Evolutionary conservation across 2,329 filamentous ascomycete species (phyloP), one percentile per base, ranked within the genome.

Genomic region (Botryotinia narcissicola): DNA sequence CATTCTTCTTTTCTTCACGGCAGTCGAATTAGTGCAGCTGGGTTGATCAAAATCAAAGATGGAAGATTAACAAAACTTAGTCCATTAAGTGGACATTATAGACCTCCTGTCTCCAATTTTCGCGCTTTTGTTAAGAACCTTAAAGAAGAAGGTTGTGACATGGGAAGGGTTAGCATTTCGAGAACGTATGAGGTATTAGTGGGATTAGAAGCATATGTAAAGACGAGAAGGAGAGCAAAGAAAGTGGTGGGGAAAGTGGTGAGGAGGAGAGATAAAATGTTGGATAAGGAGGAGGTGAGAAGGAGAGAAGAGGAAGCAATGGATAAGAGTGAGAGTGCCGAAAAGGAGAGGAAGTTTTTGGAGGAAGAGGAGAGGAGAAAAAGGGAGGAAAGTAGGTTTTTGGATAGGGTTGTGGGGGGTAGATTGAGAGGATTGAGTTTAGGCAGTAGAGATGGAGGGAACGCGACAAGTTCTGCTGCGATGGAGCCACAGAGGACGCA

Each of bases 1-100:
- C 95, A 97, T 82, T 95, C 92, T 20, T 96, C 93, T 0, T 97
- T 98, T 79, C 86, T 97, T 1, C 92, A 95, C 75, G 95, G 94
- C 37, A 88, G 91, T 16, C 89, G 94, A 20, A 94, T 97, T 70
- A 89, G 91, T 0, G 91, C 94, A 0, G 95, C 95, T 6, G 95
- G 95, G 0, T 84, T 95, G 40, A 94, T 97, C 80, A 94, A 93
- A 81, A 91, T 97, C 80, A 93, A 93, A 80, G 86, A 94, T 77
- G 95, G 95, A 1, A 89, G 92, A 44, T 82, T 97, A n/a, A 86
- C 88, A 2, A 91, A 90, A 69, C 85, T 97, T 14, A 93, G 91
- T 6, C 94, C 88, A 3, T 83, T 89, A 1, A 91, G 88, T 78
- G 94, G 94, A 0, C 94, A 97, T 82, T 97, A 97, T 81, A 89